A percentile compares a stretch with the other conserved stretches of the same genome.
phyloP scores from a whole-genome alignment of 768 basidiomycete genomes.

The Crucibulum laeve region DNA sequence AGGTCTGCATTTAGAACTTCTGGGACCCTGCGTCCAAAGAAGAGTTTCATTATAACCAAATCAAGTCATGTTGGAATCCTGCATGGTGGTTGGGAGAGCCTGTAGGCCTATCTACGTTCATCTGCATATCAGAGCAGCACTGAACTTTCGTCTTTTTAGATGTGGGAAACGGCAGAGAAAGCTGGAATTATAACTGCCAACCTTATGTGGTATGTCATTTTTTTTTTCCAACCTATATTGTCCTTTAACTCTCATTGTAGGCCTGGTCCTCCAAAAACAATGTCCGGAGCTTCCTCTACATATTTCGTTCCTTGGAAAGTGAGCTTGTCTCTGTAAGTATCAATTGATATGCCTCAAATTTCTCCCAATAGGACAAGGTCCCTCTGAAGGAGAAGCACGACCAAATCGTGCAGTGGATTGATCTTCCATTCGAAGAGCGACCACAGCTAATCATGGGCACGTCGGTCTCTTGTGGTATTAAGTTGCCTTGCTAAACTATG shows the following conservation, averaged over 20 bases:
- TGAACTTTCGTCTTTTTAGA: conserved; percentile 35
- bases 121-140: background rate
- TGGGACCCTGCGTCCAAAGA: conserved; percentile 66
- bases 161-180: conserved; percentile 86
- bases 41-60: conserved; percentile 71
- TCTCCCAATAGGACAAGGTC: conserved; percentile 47
- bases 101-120: conserved; percentile 30
- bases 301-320: conserved; percentile 82
- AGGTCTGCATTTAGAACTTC: conserved; percentile 58
- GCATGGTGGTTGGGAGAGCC: conserved; percentile 91
- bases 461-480: conserved; percentile 13
- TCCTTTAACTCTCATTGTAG: conserved; percentile 26
- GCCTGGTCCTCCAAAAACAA: conserved; percentile 80
- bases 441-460: conserved; percentile 76
- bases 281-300: conserved; percentile 58
- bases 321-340: conserved; percentile 10
- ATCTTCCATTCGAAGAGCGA: conserved; percentile 63
- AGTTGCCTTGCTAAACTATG: conserved; percentile 1
- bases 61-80: conserved; percentile 58
- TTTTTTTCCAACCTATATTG: background rate
- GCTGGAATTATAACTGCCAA: conserved; percentile 77
- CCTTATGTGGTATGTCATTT: conserved; percentile 76
- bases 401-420: conserved; percentile 79
- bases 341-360: background rate
- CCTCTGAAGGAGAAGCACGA: conserved; percentile 67